These are phyloP conservation scores for Epichloe bromicola DNA, from an alignment of 2,329 filamentous ascomycete species.

Conservation along the genomic window DNA sequence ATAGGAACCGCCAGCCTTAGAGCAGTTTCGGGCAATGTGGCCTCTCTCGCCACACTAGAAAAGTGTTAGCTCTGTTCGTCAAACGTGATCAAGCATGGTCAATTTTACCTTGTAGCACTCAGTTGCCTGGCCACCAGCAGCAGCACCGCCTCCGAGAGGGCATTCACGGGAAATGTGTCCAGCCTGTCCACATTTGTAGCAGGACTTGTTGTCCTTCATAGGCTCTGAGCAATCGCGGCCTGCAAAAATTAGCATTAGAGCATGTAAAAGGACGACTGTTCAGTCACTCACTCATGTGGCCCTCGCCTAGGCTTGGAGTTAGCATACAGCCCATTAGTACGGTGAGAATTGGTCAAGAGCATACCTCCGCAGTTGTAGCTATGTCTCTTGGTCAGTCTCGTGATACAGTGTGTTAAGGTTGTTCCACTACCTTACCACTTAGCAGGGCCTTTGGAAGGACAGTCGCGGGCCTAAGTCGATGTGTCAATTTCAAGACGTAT, in stretches of 20 bases:
- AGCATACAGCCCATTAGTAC: slow-evolving; percentile 7
- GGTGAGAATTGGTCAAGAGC: slow-evolving; percentile 17
- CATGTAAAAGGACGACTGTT: background rate
- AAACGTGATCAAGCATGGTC: background rate
- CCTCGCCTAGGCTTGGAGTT: slow-evolving; percentile 34
- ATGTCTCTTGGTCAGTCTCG: slow-evolving; percentile 9
- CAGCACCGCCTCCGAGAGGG: slow-evolving; percentile 40
- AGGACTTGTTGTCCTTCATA: slow-evolving; percentile 72
- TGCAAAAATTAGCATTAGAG: slow-evolving; percentile 18
- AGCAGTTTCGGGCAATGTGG: slow-evolving; percentile 90
- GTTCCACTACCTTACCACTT: slow-evolving; percentile 51
- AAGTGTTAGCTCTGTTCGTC: background rate
- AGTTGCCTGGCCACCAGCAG: slow-evolving; percentile 36
- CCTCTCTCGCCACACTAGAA: slow-evolving; percentile 76
- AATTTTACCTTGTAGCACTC: slow-evolving; percentile 74
- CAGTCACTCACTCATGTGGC: slow-evolving; percentile 59
- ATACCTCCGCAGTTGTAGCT: slow-evolving; percentile 75
- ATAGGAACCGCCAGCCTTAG: slow-evolving; percentile 42
- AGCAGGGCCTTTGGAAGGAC: slow-evolving; percentile 69
- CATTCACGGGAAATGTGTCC: slow-evolving; percentile 92
- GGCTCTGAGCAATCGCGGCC: slow-evolving; percentile 85
- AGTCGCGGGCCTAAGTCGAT: slow-evolving; percentile 59
- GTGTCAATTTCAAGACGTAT: slow-evolving; percentile 8
- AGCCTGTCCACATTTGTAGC: slow-evolving; percentile 66
- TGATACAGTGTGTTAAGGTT: background rate